Conservation (phyloP, 2,329 filamentous ascomycete genomes). For the Thielaviopsis ethacetica region DNA sequence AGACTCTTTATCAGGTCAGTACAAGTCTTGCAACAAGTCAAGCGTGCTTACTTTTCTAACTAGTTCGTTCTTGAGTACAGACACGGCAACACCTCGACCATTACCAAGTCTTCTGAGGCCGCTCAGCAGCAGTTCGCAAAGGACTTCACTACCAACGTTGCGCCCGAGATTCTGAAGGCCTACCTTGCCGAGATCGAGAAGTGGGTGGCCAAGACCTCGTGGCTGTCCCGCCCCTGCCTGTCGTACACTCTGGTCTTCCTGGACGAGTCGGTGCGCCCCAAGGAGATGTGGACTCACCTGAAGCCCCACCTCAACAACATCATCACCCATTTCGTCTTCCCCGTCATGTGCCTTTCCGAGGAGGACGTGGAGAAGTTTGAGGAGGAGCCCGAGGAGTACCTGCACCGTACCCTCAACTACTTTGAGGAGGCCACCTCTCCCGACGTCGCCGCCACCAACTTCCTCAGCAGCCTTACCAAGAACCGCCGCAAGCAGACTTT, state of each 20-base stretch:
- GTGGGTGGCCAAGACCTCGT: slow-evolving; percentile 87
- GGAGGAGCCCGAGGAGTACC: slow-evolving; percentile 86
- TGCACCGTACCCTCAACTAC: slow-evolving; percentile 93
- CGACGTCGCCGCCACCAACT: slow-evolving; percentile 91
- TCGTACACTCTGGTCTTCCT: slow-evolving; percentile 90
- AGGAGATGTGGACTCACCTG: slow-evolving; percentile 88
- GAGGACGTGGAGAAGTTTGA: slow-evolving; percentile 91
- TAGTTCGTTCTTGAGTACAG: slow-evolving; percentile 26
- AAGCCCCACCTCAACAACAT: slow-evolving; percentile 88
- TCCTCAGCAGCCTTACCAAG: slow-evolving; percentile 88
- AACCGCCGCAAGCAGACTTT: slow-evolving; percentile 90
- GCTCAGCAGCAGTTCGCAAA: slow-evolving; percentile 65
- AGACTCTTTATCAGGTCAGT: slow-evolving; percentile 75
- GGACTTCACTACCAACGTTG: slow-evolving; percentile 78
- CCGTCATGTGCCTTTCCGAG: slow-evolving; percentile 77
- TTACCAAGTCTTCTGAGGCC: slow-evolving; percentile 54
- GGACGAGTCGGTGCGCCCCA: slow-evolving; percentile 93
- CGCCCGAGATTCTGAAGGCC: slow-evolving; percentile 87
- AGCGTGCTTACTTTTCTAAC: background rate
- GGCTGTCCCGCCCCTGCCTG: slow-evolving; percentile 86
- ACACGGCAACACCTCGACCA: slow-evolving; percentile 71
- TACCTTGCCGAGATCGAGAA: slow-evolving; percentile 93
- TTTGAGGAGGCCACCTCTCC: slow-evolving; percentile 94
- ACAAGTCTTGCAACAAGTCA: background rate
- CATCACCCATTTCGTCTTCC: slow-evolving; percentile 89